A percentile compares a stretch with the other conserved stretches of the same genome.
phyloP scores from a whole-genome alignment of 1,139 yeast genomes.

The Suhomyces bribrorum region DNA sequence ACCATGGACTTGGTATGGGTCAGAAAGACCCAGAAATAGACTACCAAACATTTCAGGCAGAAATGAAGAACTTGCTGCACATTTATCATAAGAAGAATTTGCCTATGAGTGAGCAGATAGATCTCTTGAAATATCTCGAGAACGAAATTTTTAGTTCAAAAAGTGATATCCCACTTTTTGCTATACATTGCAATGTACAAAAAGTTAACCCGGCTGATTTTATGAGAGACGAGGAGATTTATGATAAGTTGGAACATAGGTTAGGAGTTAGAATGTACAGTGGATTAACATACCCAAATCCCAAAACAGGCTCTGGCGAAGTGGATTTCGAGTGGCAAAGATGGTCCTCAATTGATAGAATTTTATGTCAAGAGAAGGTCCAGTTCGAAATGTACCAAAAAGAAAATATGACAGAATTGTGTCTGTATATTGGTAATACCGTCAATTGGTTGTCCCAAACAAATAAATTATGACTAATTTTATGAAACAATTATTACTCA shows the following conservation, averaged over 20 bases:
- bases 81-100: constrained; percentile 11
- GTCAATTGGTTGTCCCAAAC: constrained; percentile 34
- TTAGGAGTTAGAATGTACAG: constrained; percentile 34
- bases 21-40: constrained; percentile 38
- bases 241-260: constrained; percentile 25
- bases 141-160: constrained; percentile 20
- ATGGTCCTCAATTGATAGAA: constrained; percentile 33
- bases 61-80: constrained; percentile 15
- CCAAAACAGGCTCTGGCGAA: constrained; percentile 13
- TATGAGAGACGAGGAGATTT: constrained; percentile 26
- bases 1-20: constrained; percentile 43
- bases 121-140: constrained; percentile 20
- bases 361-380: constrained; percentile 29
- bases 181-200: constrained; percentile 41
- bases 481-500: background rate
- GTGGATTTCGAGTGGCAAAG: constrained; percentile 38
- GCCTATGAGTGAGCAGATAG: constrained; percentile 22
- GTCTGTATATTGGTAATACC: constrained; percentile 31
- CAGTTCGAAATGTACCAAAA: constrained; percentile 30
- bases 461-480: background rate
- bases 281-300: constrained; percentile 18
- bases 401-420: constrained; percentile 24
- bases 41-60: constrained; percentile 18
- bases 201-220: constrained; percentile 35
- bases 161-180: constrained; percentile 24